Evolutionary conservation across 305 asterid genomes (phyloP).

Genomic region (Ilex paraguariensis): DNA sequence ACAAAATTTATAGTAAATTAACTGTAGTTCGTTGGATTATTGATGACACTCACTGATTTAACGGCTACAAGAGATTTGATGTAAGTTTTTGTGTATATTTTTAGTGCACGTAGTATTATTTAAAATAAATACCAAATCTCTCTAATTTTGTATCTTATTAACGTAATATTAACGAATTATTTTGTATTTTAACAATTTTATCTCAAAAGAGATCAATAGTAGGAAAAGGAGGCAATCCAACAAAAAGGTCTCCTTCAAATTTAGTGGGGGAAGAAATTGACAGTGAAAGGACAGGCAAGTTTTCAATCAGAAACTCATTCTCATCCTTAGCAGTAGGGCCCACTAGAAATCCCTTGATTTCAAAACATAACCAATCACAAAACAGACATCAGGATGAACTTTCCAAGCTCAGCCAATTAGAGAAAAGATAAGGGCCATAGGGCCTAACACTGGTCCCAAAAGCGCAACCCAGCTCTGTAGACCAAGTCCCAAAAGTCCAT

Average conservation of each 20-base stretch:
- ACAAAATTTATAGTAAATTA: too few species aligned
- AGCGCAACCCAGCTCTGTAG: conserved; percentile 22
- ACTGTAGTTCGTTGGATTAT: too few species aligned
- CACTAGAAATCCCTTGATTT: conserved; percentile 46
- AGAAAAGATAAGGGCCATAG: conserved; percentile 52
- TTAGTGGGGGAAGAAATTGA: conserved; percentile 13
- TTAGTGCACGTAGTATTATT: too few species aligned
- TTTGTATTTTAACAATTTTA: too few species aligned
- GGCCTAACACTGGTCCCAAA: conserved; percentile 31
- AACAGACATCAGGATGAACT: conserved; percentile 31
- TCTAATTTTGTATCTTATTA: too few species aligned
- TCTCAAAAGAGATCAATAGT: conserved; percentile 13
- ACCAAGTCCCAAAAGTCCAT: conserved; percentile 15
- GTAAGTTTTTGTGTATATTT: too few species aligned
- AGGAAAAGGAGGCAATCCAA: conserved; percentile 25
- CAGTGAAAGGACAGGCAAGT: conserved; percentile 8
- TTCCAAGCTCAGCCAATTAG: conserved; percentile 40
- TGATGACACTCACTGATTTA: too few species aligned
- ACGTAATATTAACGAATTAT: too few species aligned
- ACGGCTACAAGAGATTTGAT: too few species aligned
- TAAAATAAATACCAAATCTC: too few species aligned
- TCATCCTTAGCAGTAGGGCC: conserved; percentile 30
- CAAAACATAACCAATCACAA: conserved; percentile 45
- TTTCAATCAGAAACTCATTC: conserved; percentile 29
- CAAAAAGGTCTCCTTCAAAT: conserved; percentile 33